A percentile compares a stretch with the other conserved stretches of the same genome.
phyloP scores from a whole-genome alignment of 495 filamentous ascomycete species.

The Penicillium robsamsonii region DNA sequence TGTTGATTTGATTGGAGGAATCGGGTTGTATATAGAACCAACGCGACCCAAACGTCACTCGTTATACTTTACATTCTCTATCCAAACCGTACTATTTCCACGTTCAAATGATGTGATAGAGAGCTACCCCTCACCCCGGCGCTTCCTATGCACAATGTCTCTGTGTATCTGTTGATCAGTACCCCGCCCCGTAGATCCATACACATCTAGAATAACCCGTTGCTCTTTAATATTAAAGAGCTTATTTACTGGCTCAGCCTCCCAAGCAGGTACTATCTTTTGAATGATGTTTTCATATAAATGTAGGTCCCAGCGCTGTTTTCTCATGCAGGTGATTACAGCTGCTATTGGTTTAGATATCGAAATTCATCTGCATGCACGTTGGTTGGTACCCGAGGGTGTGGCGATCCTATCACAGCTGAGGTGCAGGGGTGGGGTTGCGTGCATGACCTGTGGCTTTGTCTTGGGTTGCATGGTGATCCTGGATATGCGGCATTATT shows the following conservation, averaged over 20 bases:
- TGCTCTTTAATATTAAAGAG: not conserved
- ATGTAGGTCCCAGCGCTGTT: constrained; percentile 2
- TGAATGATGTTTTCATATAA: constrained; percentile 5
- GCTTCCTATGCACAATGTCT: constrained; percentile 1
- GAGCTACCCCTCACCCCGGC: constrained; percentile 6
- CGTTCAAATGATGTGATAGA: constrained; percentile 11
- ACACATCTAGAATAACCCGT: not conserved
- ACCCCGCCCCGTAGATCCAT: not conserved
- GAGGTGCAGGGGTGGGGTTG: not conserved
- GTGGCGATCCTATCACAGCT: constrained; percentile 10
- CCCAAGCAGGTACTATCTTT: constrained; percentile 6
- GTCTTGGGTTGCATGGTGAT: constrained; percentile 3
- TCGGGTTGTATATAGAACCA: constrained; percentile 25
- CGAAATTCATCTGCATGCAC: constrained; percentile 3
- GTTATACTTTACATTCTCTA: constrained; percentile 2
- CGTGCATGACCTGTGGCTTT: not conserved
- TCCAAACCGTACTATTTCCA: constrained; percentile 15
- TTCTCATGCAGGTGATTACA: not conserved
- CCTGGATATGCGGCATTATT: not conserved
- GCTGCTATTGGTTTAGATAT: not conserved
- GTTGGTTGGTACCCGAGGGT: constrained; percentile 9
- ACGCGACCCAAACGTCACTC: constrained; percentile 13
- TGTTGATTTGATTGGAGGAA: constrained; percentile 10
- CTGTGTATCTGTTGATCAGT: too few species aligned
- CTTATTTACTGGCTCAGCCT: not conserved